These are phyloP conservation scores for Phytopythium montanum DNA, from an alignment of 352 stramenopile genomes.

Conservation along the genomic window DNA sequence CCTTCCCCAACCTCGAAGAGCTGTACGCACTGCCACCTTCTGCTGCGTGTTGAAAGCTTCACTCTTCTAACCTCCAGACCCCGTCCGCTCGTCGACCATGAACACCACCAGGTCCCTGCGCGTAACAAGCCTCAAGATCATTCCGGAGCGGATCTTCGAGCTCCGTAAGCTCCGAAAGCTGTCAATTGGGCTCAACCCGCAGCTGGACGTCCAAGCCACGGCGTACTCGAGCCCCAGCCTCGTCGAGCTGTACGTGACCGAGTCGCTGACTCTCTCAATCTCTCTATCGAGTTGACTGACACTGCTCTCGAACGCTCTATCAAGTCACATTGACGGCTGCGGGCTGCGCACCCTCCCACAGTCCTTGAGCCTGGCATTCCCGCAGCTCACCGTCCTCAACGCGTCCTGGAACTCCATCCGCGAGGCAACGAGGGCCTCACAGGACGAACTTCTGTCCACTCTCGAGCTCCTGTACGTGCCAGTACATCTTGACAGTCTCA, in stretches of 20 bases:
- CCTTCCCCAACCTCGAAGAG: constrained; percentile 14
- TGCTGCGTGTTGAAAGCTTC: background rate
- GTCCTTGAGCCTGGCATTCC: constrained; percentile 8
- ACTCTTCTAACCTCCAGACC: background rate
- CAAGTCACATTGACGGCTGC: constrained; percentile 16
- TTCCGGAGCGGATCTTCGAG: constrained; percentile 16
- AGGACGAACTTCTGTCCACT: background rate
- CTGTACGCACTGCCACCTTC: constrained; percentile 5
- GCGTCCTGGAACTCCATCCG: constrained; percentile 17
- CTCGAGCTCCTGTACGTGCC: constrained; percentile 7
- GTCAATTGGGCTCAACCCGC: constrained; percentile 17
- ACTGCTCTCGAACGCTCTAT: background rate
- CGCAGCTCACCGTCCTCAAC: constrained; percentile 14
- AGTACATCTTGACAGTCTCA: background rate
- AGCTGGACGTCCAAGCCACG: constrained; percentile 9
- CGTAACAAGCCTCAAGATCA: constrained; percentile 5
- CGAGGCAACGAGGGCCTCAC: background rate
- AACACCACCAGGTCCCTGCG: background rate
- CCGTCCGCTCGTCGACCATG: background rate
- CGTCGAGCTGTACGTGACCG: constrained; percentile 14
- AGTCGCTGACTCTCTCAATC: background rate
- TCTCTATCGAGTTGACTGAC: background rate
- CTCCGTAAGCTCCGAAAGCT: constrained; percentile 15
- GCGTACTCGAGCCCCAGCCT: constrained; percentile 14
- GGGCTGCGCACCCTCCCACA: constrained; percentile 7